Evolutionary conservation across 2,329 filamentous ascomycete species (phyloP).

Genomic region (Scedosporium aurantiacum): DNA sequence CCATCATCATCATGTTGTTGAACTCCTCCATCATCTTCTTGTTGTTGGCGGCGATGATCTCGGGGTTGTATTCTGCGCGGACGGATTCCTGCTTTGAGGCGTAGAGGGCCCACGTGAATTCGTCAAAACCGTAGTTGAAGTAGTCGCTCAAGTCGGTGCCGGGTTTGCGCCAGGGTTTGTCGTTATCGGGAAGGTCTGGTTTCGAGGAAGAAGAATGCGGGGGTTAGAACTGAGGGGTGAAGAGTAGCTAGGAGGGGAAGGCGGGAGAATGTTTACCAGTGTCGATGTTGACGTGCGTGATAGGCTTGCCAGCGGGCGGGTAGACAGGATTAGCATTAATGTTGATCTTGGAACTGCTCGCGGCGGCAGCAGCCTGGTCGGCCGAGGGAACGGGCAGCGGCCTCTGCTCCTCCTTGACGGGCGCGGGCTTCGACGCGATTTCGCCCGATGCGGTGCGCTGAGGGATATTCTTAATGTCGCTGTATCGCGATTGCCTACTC

Average conservation of each 20-base stretch:
- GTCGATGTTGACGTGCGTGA: slow-evolving; percentile 66
- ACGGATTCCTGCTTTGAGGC: slow-evolving; percentile 77
- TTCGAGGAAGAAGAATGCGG: too few species aligned
- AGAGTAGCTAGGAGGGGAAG: neutral
- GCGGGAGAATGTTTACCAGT: slow-evolving; percentile 31
- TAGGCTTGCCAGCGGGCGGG: slow-evolving; percentile 67
- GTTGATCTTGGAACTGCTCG: slow-evolving; percentile 74
- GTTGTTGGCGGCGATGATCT: slow-evolving; percentile 48
- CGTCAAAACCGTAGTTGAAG: slow-evolving; percentile 98
- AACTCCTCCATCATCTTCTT: slow-evolving; percentile 74
- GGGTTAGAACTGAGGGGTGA: neutral
- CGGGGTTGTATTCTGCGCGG: slow-evolving; percentile 62
- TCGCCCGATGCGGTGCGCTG: slow-evolving; percentile 47
- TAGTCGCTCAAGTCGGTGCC: slow-evolving; percentile 93
- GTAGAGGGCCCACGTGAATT: slow-evolving; percentile 95
- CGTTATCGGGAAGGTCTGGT: slow-evolving; percentile 59
- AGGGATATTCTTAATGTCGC: slow-evolving; percentile 54
- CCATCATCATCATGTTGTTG: slow-evolving; percentile 58
- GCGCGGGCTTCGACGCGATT: slow-evolving; percentile 30
- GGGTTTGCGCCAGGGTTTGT: slow-evolving; percentile 91
- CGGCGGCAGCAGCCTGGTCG: slow-evolving; percentile 48
- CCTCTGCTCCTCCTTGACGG: slow-evolving; percentile 34
- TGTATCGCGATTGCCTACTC: slow-evolving; percentile 47
- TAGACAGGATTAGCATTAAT: slow-evolving; percentile 74
- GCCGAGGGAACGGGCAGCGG: slow-evolving; percentile 21